Evolutionary conservation across 2,329 filamentous ascomycete species (phyloP).

Genomic region (Microcyclosporella mali): DNA sequence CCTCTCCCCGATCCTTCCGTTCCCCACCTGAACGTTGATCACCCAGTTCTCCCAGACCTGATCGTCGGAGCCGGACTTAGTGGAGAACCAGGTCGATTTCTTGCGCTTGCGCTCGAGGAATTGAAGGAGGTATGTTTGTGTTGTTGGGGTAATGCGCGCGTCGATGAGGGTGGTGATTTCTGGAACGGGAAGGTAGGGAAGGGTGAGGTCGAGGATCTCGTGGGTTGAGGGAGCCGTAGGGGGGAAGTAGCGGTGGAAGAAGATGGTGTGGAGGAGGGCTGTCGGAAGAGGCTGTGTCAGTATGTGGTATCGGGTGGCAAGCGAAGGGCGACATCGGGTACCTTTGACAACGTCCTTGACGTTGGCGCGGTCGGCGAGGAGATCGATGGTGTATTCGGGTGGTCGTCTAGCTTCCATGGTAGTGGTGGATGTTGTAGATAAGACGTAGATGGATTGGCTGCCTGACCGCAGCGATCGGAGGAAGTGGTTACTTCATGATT

Average conservation of each 20-base stretch:
- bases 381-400: constrained; percentile 87
- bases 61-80: constrained; percentile 72
- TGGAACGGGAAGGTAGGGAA: constrained; percentile 84
- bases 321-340: constrained; percentile 2
- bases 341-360: constrained; percentile 92
- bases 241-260: constrained; percentile 97
- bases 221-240: constrained; percentile 73
- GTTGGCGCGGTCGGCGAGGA: constrained; percentile 83
- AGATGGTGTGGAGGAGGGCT: constrained; percentile 79
- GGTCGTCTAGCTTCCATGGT: constrained; percentile 58
- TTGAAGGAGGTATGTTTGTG: constrained; percentile 72
- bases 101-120: constrained; percentile 90
- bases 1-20: constrained; percentile 83
- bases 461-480: too few species aligned
- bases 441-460: background rate
- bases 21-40: constrained; percentile 84
- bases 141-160: constrained; percentile 46
- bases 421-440: background rate
- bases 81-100: constrained; percentile 68
- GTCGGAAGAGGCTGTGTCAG: background rate
- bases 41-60: constrained; percentile 97
- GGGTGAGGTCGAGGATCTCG: constrained; percentile 83
- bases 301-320: background rate
- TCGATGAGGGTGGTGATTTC: constrained; percentile 72
- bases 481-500: too few species aligned